phyloP scores from a whole-genome alignment of 2,329 filamentous ascomycete species.

The Sphaceloma murrayae region DNA sequence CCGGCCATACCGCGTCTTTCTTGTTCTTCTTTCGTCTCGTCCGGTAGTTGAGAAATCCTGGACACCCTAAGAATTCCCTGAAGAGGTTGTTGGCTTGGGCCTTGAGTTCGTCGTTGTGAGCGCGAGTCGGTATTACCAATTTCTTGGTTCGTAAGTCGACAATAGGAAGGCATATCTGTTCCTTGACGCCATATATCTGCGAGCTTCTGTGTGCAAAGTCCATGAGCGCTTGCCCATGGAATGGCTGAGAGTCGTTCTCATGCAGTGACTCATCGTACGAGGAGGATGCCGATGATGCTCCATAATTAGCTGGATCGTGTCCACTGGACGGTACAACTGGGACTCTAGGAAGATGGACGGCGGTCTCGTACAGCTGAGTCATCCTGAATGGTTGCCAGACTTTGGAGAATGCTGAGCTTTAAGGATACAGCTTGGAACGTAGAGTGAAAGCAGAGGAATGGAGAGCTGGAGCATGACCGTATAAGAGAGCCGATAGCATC shows the following conservation, averaged over 20 bases:
- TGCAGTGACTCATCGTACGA: neutral
- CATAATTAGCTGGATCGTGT: neutral
- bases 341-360: constrained; percentile 3
- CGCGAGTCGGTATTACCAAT: neutral
- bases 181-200: neutral
- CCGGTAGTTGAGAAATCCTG: constrained; percentile 40
- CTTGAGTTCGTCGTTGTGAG: constrained; percentile 19
- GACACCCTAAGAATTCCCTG: constrained; percentile 27
- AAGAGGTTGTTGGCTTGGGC: constrained; percentile 23
- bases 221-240: constrained; percentile 1
- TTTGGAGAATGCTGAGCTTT: constrained; percentile 9
- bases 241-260: neutral
- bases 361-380: constrained; percentile 7
- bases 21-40: constrained; percentile 25
- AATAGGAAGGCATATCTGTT: neutral
- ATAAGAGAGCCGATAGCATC: constrained; percentile 4
- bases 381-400: neutral
- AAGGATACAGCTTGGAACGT: constrained; percentile 12
- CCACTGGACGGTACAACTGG: constrained; percentile 8
- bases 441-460: constrained; percentile 8
- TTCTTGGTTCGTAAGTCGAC: neutral
- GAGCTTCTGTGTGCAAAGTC: constrained; percentile 5
- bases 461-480: constrained; percentile 1
- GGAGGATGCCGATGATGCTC: neutral
- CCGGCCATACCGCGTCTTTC: constrained; percentile 38